phyloP scores from a whole-genome alignment of 2,329 filamentous ascomycete species.

The Xylaria hypoxylon region DNA sequence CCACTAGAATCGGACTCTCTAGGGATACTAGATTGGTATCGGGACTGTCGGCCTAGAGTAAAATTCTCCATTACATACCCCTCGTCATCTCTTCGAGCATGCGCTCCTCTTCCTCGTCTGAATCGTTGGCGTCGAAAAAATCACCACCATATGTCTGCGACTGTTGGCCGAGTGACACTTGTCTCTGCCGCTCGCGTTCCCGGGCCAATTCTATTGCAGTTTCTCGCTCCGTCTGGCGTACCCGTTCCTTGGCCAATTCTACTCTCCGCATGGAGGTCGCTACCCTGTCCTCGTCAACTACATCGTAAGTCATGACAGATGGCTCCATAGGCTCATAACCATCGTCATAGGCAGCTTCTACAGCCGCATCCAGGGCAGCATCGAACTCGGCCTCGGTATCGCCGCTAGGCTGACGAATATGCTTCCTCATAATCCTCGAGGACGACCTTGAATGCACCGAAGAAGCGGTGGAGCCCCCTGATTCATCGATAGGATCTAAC shows the following conservation, averaged over 20 bases:
- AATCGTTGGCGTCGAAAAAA: constrained; percentile 72
- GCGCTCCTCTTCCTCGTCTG: constrained; percentile 80
- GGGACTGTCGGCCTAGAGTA: constrained; percentile 75
- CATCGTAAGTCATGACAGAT: constrained; percentile 54
- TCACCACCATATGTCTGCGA: constrained; percentile 65
- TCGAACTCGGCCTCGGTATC: constrained; percentile 92
- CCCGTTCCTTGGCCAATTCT: constrained; percentile 80
- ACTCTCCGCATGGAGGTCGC: constrained; percentile 73
- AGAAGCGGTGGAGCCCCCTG: constrained; percentile 80
- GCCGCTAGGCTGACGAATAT: constrained; percentile 75
- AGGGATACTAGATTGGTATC: constrained; percentile 69
- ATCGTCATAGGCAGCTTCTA: constrained; percentile 95
- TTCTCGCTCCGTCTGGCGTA: constrained; percentile 79
- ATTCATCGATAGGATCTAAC: constrained; percentile 95
- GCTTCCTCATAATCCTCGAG: constrained; percentile 75
- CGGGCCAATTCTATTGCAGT: constrained; percentile 70
- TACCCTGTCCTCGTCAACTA: constrained; percentile 59
- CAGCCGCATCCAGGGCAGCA: constrained; percentile 91
- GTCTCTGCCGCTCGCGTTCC: constrained; percentile 67
- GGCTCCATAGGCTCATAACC: constrained; percentile 79
- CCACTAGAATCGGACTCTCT: constrained; percentile 86
- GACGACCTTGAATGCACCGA: constrained; percentile 86
- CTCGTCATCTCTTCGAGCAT: constrained; percentile 89
- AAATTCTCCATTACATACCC: constrained; percentile 88
- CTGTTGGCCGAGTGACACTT: constrained; percentile 53